Evolutionary conservation across 192 early-diverging fungal genomes (phyloP), one percentile per base, ranked within the genome.

Genomic region (Coemansia sp.): DNA sequence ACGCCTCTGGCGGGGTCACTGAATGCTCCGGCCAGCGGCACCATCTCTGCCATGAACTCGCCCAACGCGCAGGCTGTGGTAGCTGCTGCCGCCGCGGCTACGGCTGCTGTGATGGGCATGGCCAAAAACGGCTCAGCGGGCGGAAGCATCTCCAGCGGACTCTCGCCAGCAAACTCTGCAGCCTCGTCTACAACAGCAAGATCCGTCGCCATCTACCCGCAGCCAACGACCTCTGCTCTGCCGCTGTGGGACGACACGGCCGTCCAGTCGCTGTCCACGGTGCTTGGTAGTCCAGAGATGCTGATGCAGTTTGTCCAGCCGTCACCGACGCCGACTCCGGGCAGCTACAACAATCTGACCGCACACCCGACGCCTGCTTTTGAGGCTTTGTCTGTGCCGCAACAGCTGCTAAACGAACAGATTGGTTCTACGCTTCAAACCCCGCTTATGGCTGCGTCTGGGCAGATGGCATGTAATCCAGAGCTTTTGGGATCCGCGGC

Each of bases 271-370:
- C 34, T 72, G 42, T 44, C 49, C 5, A 46, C 36, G 15, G 58
- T 72, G 41, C 44, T 72, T 17, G 67, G 49, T 0, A 55, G 54
- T 42, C 39, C 69, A 13, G 70, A 73, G 2, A 53, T 66, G 54
- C 50, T 66, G 10, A 58, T 62, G 58, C 54, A 52, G 39, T 40
- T 73, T 13, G 70, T 52, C 24, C 70, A 66, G 53, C 70, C 70
- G 29, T 62, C 63, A 30, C 63, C 62, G 3, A 43, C 58, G 18
- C 58, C 41, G 14, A 52, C 62, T 9, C 49, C 39, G 13, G 33
- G 53, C 7, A 34, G 54, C 29, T 58, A 65, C 46, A 60, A 58
- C 34, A n/a, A n/a, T n/a, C 10, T 60, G 33, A 60, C 69, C 0
- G 57, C 69, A 9, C 59, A 58, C n/a, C 54, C 59, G 3, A 62